Base-by-base conservation (phyloP, 2,329 filamentous ascomycete genomes). In the Xylaria sp. region DNA sequence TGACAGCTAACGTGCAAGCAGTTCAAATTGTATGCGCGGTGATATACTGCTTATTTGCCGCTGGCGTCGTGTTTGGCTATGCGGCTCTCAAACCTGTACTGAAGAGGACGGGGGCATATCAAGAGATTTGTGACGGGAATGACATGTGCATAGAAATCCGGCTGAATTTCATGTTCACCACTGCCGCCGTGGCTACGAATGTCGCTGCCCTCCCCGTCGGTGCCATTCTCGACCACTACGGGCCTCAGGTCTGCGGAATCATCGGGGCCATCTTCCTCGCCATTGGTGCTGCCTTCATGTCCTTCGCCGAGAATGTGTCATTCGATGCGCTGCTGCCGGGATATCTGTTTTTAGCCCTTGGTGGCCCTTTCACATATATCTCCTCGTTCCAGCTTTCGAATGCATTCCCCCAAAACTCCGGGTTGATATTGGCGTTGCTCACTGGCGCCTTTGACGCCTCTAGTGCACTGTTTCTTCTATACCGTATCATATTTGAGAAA, bases 121-220 rank as follows among this genome's bases (percentile, higher is more conserved):
- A 84, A 50, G 85, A 92, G 59, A 80, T 85, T 41, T 96, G 93
- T 76, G 71, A 78, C 51, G 77, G 77, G 46, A 75, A 70, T 34
- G 76, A 84, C 34, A 82, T 79, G n/a, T 87, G 80, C 77, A 81
- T 84, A 67, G 88, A 89, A 76, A 88, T 90, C 63, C 86, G 85
- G 68, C 86, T 97, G 66, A 97, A 97, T 79, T 84, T 97, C 73
- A 97, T 97, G 92, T 97, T 97, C 84, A 97, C 94, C 6, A 87
- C 94, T 50, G 94, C 94, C 13, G 94, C 94, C 15, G 94, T 97
- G 10, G 92, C 89, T 7, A 97, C 94, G 48, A 97, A 97, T 76
- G 91, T 97, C 13, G 93, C 90, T 50, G 94, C 94, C 13, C 85
- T 97, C 7, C 93, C 94, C 1, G 90, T 97, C 12, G 94, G 94